These are phyloP conservation scores for Knoxdaviesia capensis DNA, from an alignment of 2,329 filamentous ascomycete genomes.

Conservation along the genomic window DNA sequence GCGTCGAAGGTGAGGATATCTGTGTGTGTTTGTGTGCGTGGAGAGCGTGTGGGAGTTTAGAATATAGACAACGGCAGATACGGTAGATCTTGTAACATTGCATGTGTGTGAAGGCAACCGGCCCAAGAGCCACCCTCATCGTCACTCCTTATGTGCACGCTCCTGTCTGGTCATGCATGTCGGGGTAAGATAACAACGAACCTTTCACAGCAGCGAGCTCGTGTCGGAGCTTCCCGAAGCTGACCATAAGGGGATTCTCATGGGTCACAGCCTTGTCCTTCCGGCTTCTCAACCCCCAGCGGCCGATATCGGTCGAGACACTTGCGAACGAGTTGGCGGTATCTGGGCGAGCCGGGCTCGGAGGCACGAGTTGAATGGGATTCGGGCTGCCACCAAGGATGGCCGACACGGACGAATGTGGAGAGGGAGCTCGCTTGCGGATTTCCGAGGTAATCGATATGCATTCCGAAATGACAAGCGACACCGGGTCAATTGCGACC, in stretches of 20 bases:
- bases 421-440: constrained; percentile 91
- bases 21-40: constrained; percentile 17
- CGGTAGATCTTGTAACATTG: no score
- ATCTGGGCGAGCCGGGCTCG: constrained; percentile 12
- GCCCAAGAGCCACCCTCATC: no score
- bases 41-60: constrained; percentile 3
- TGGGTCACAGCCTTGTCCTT: constrained; percentile 83
- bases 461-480: constrained; percentile 92
- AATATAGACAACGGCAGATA: neutral
- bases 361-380: constrained; percentile 29
- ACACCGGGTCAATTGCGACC: constrained; percentile 77
- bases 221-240: constrained; percentile 73
- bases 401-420: constrained; percentile 86
- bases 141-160: no score
- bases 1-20: constrained; percentile 83
- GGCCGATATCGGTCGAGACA: constrained; percentile 22
- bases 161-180: no score
- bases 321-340: neutral
- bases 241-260: constrained; percentile 89
- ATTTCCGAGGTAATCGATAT: constrained; percentile 96
- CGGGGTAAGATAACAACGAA: constrained; percentile 13
- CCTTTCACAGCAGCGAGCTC: constrained; percentile 75
- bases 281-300: constrained; percentile 88
- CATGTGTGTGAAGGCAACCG: no score
- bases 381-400: constrained; percentile 67